Conservation (phyloP, 495 filamentous ascomycete genomes). For the Pseudevernia furfuracea region DNA sequence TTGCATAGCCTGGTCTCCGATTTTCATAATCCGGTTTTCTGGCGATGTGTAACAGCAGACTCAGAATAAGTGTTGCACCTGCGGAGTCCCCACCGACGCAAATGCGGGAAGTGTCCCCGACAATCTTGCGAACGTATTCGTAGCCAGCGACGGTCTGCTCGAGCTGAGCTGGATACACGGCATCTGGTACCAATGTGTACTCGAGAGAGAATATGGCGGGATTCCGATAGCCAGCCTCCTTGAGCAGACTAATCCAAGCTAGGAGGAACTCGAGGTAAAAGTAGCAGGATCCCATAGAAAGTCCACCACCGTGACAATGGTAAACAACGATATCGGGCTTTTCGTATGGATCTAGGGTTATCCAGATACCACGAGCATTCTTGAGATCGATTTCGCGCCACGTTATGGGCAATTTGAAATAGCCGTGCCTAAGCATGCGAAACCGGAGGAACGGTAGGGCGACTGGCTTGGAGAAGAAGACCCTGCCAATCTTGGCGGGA, state of each 20-base stretch:
- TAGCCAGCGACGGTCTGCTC: constrained; percentile 59
- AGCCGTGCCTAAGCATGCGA: constrained; percentile 64
- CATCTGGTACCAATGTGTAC: constrained; percentile 71
- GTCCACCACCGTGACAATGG: constrained; percentile 71
- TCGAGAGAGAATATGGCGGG: constrained; percentile 73
- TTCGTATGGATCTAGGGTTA: constrained; percentile 42
- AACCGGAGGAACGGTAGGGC: constrained; percentile 64
- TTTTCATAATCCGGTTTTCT: constrained; percentile 29
- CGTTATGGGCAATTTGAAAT: constrained; percentile 47
- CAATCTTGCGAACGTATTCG: constrained; percentile 51
- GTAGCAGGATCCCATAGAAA: constrained; percentile 66
- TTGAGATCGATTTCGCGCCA: constrained; percentile 49
- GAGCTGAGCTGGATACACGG: constrained; percentile 59
- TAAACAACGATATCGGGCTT: constrained; percentile 63
- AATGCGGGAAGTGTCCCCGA: constrained; percentile 46
- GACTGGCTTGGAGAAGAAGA: constrained; percentile 69
- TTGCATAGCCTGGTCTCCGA: constrained; percentile 45
- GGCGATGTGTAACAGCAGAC: constrained; percentile 54
- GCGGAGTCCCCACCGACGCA: constrained; percentile 68
- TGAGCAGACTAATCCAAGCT: constrained; percentile 52
- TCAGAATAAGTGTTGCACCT: constrained; percentile 60
- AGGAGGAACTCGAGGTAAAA: constrained; percentile 78
- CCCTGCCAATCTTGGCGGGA: constrained; percentile 54
- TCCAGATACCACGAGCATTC: constrained; percentile 53
- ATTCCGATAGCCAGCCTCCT: constrained; percentile 53